Evolutionary conservation across 2,329 filamentous ascomycete genomes (phyloP).

Genomic region (Aphanoascus verrucosus): DNA sequence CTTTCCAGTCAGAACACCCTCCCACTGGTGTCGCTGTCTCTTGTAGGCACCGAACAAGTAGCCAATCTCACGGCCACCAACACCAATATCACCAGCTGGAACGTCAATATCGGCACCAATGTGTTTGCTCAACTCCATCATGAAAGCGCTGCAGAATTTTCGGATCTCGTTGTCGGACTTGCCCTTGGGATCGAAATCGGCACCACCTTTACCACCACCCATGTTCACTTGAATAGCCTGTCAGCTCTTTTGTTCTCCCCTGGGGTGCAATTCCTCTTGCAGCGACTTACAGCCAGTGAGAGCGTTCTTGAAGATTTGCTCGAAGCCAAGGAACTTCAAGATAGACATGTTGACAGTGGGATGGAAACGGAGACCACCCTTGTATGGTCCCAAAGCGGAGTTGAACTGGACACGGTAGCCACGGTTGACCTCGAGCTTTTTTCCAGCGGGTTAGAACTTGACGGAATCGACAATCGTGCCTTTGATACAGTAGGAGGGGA

Average conservation of each 20-base stretch:
- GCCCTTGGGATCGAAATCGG: constrained; percentile 98
- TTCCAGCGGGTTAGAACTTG: constrained; percentile 11
- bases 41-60: constrained; percentile 94
- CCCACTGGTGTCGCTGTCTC: constrained; percentile 77
- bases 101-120: constrained; percentile 95
- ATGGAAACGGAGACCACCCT: constrained; percentile 92
- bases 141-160: constrained; percentile 91
- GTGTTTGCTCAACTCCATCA: constrained; percentile 90
- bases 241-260: not conserved
- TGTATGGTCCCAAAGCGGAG: constrained; percentile 93
- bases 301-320: constrained; percentile 99
- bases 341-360: constrained; percentile 58
- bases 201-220: constrained; percentile 94
- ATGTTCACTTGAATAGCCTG: constrained; percentile 58
- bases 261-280: not conserved
- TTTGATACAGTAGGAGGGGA: constrained; percentile 8
- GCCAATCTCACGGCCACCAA: constrained; percentile 82
- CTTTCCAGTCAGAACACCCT: constrained; percentile 94
- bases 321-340: constrained; percentile 96
- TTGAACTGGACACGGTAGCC: constrained; percentile 98
- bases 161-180: constrained; percentile 97
- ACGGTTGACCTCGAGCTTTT: constrained; percentile 74
- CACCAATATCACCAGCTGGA: constrained; percentile 93
- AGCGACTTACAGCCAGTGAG: constrained; percentile 69
- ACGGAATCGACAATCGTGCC: not conserved